Base-by-base conservation (phyloP, 805 yeast species). In the Lipomyces mesembrius region DNA sequence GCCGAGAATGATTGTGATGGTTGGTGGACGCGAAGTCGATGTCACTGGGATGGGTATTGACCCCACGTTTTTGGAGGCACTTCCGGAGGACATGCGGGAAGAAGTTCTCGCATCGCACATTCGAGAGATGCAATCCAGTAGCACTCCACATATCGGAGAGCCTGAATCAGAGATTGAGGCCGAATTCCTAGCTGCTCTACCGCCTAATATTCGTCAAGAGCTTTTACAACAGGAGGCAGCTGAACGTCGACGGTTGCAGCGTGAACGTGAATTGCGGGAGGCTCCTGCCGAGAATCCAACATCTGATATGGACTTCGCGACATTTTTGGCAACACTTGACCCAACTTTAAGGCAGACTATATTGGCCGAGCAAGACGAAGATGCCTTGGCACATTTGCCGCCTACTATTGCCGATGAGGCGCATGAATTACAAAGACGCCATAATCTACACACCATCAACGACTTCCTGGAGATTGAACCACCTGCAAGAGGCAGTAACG, bases 1-100 rank as follows among this genome's bases (percentile, higher is more conserved):
- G 2, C 83, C 83, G 17, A 93, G 96, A 0, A 81, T 90, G 0
- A 84, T 83, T 80, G 92, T 93, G 2, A 81, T 81, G 12, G 88
- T 93, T 71, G 92, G 92, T 49, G 96, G 89, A 29, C 78, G 88
- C 34, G 87, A 87, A 60, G 92, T 93, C 46, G 96, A 93, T 75
- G 90, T 93, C 49, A 85, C 93, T 53, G 96, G 95, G 0, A 88
- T 97, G 2, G 97, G 91, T 63, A 91, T 93, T 66, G 98, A 93
- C 78, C 96, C 97, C 0, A 94, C 90, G 71, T 93, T 92, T 75
- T 81, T 93, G 67, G 89, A 88, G 73, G 97, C 97, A 0, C 82
- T 93, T 49, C 98, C 98, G 0, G 97, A 91, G 56, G 95, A 91
- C 62, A 90, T 93, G 90, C 82, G 97, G 60, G 96, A 92, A 69